Percentiles rank a stretch among this genome's conserved stretches.
These are phyloP conservation scores for Pythium dissimile DNA, from an alignment of 352 stramenopile genomes.

Conservation along the genomic window DNA sequence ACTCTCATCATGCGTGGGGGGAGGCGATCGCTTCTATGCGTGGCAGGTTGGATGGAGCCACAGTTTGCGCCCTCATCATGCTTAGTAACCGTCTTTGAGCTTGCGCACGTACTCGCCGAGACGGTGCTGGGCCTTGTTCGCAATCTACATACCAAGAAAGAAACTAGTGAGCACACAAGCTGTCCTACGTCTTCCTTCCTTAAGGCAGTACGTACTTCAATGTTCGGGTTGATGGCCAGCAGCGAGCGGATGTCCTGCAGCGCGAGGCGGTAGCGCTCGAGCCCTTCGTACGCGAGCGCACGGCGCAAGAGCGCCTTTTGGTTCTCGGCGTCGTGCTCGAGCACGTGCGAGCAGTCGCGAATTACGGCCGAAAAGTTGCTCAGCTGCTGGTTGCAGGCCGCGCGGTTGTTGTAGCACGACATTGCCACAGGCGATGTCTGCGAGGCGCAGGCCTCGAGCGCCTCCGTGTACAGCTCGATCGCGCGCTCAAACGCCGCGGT, in stretches of 20 bases:
- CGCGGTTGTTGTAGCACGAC: slow-evolving; percentile 94
- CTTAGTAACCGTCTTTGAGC: slow-evolving; percentile 77
- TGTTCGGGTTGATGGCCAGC: slow-evolving; percentile 84
- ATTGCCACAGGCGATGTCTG: slow-evolving; percentile 79
- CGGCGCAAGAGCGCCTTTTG: slow-evolving; percentile 94
- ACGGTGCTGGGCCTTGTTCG: slow-evolving; percentile 88
- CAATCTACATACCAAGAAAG: slow-evolving; percentile 38
- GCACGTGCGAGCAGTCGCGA: slow-evolving; percentile 92
- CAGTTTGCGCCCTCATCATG: not conserved
- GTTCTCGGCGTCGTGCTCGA: slow-evolving; percentile 93
- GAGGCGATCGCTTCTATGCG: not conserved
- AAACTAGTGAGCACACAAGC: not conserved
- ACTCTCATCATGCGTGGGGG: no score
- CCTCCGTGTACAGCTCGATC: slow-evolving; percentile 92
- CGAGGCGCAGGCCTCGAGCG: slow-evolving; percentile 81
- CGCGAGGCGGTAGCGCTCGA: slow-evolving; percentile 92
- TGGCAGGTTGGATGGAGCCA: no score
- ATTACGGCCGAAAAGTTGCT: slow-evolving; percentile 96
- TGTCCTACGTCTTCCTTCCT: not conserved
- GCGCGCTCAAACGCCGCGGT: slow-evolving; percentile 85
- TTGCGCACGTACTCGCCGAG: slow-evolving; percentile 86
- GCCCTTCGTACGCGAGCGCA: slow-evolving; percentile 93
- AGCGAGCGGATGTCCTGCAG: slow-evolving; percentile 86
- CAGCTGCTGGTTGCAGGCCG: slow-evolving; percentile 96
- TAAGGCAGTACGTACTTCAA: slow-evolving; percentile 57